These are phyloP conservation scores for Aegilops longissima DNA, from an alignment of 176 grass and related monocot genomes.

Conservation along the genomic window DNA sequence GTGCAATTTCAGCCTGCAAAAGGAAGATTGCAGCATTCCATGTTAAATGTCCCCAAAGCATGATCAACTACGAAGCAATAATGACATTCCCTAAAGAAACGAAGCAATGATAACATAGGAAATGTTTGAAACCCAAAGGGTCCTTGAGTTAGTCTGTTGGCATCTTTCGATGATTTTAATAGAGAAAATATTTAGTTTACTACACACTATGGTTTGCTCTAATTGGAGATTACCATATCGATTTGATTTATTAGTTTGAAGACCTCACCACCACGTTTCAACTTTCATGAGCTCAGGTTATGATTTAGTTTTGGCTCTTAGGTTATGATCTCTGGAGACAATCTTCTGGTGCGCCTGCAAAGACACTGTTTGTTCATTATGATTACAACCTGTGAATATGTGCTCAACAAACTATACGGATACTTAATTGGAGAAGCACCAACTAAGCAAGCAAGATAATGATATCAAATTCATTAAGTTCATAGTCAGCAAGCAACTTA, in stretches of 20 bases:
- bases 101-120: not conserved
- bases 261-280: not conserved
- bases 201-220: not conserved
- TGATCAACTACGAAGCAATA: not conserved
- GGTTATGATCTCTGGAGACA: not conserved
- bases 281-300: constrained; percentile 5
- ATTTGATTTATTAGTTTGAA: constrained; percentile 20
- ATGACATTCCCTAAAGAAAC: too few relatives aligned
- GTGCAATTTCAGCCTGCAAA: constrained; percentile 71
- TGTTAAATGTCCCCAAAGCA: not conserved
- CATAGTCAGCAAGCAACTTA: not conserved
- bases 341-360: not conserved
- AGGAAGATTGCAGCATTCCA: not conserved
- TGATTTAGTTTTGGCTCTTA: not conserved
- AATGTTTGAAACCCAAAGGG: not conserved
- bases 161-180: not conserved
- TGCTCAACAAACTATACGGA: constrained; percentile 4
- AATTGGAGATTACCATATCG: constrained; percentile 4
- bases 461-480: constrained; percentile 14
- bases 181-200: not conserved
- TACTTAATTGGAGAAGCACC: not conserved
- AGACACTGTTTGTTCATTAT: not conserved
- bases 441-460: constrained; percentile 1
- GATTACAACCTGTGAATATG: not conserved
- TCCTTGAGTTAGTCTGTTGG: not conserved